These are phyloP conservation scores for Aspergillus sp. DNA, from an alignment of 2,329 filamentous ascomycete genomes.

Conservation along the genomic window DNA sequence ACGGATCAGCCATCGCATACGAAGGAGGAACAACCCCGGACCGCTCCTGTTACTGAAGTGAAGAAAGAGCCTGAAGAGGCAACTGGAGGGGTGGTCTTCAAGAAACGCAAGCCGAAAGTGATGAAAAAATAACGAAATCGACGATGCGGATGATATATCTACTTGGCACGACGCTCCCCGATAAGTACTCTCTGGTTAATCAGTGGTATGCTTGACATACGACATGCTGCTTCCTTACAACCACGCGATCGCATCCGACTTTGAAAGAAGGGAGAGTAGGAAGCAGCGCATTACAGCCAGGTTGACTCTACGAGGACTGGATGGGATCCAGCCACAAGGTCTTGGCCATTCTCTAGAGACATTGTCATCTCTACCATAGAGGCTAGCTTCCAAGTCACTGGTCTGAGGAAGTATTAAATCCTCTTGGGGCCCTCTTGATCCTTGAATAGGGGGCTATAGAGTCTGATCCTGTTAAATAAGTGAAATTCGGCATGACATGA, in stretches of 20 bases:
- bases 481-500: background rate
- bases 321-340: background rate
- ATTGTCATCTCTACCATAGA: background rate
- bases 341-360: background rate
- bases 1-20: conserved; percentile 1
- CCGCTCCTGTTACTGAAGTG: background rate
- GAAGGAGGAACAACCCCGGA: conserved; percentile 7
- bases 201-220: background rate
- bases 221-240: background rate
- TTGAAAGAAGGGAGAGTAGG: background rate
- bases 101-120: conserved; percentile 49
- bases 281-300: background rate
- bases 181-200: background rate
- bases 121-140: conserved; percentile 35
- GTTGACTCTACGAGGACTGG: background rate
- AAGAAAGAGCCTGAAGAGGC: conserved; percentile 23
- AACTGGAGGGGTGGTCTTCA: conserved; percentile 43
- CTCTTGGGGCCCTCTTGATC: background rate
- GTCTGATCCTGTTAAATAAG: background rate
- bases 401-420: background rate
- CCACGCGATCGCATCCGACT: background rate
- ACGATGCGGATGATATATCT: background rate
- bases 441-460: background rate
- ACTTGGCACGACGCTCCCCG: background rate
- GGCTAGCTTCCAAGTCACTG: background rate